Percentiles rank a stretch among this genome's conserved stretches.
Conservation (phyloP, 176 grass and related monocot genomes). For the Saccharum officinarum region DNA sequence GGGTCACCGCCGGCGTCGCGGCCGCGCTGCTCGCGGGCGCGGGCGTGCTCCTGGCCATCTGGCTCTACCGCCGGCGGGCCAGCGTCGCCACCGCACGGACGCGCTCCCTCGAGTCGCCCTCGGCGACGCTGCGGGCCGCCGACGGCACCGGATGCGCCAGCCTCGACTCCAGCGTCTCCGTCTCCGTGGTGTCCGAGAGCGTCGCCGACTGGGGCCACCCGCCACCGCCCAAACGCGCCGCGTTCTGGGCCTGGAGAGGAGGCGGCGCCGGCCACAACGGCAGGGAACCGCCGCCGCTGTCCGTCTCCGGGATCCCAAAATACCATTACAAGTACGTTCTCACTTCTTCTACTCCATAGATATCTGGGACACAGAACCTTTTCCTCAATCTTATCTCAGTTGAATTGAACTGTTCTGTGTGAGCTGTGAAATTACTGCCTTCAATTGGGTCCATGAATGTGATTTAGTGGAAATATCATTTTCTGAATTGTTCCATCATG, state of each 20-base stretch:
- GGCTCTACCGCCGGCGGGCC: constrained; percentile 46
- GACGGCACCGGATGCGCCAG: constrained; percentile 29
- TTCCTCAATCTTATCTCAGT: neutral
- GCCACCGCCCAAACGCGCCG: constrained; percentile 42
- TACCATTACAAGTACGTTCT: constrained; percentile 80
- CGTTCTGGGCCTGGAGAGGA: constrained; percentile 55
- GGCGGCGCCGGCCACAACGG: constrained; percentile 28
- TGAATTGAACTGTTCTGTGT: neutral
- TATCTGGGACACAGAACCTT: neutral
- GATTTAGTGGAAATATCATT: neutral
- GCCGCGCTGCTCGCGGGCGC: constrained; percentile 43
- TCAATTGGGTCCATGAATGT: neutral
- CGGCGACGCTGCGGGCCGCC: constrained; percentile 43
- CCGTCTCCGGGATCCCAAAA: constrained; percentile 75
- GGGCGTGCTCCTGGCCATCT: constrained; percentile 50
- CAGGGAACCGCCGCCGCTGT: constrained; percentile 36
- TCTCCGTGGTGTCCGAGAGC: constrained; percentile 69
- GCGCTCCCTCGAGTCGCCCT: constrained; percentile 39
- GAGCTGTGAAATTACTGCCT: neutral
- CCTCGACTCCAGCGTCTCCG: constrained; percentile 63
- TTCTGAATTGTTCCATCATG: constrained; percentile 22
- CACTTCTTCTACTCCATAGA: neutral
- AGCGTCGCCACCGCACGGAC: constrained; percentile 15
- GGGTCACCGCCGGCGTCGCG: constrained; percentile 47
- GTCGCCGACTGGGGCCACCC: constrained; percentile 36